These are phyloP conservation scores for Pharus latifolius DNA, from an alignment of 176 grass and related monocot species.

Conservation along the genomic window DNA sequence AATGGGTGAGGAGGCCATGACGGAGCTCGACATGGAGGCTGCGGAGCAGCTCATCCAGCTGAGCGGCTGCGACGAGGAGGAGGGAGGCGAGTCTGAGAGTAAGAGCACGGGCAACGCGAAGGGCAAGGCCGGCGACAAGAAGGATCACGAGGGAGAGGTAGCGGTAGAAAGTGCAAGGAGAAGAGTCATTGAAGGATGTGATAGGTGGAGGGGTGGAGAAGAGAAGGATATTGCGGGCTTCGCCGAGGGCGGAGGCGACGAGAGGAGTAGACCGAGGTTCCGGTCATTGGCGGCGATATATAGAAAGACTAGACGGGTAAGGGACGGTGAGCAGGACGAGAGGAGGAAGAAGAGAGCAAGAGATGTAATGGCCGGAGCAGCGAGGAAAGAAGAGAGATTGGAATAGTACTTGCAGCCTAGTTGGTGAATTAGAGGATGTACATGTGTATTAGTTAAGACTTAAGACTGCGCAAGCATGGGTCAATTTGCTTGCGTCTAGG, in stretches of 20 bases:
- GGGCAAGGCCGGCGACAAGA: neutral
- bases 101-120: slow-evolving; percentile 7
- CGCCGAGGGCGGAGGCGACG: neutral
- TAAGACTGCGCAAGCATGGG: too few species aligned
- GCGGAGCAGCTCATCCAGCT: slow-evolving; percentile 54
- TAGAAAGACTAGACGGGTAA: neutral
- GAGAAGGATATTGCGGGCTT: neutral
- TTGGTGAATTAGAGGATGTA: neutral
- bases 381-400: neutral
- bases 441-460: too few species aligned
- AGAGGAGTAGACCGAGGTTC: slow-evolving; percentile 22
- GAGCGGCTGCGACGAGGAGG: slow-evolving; percentile 17
- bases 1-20: neutral
- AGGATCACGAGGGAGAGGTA: neutral
- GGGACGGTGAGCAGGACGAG: neutral
- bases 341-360: neutral
- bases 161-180: slow-evolving; percentile 9
- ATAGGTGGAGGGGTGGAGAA: neutral
- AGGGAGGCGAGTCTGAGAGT: neutral
- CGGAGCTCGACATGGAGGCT: slow-evolving; percentile 37
- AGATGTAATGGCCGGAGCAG: neutral
- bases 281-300: slow-evolving; percentile 35
- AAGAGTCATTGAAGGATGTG: neutral
- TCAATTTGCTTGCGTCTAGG: too few species aligned
- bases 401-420: too few species aligned